Evolutionary conservation across 805 yeast genomes (phyloP), one percentile per base, ranked within the genome.

Genomic region (Candida boidinii): DNA sequence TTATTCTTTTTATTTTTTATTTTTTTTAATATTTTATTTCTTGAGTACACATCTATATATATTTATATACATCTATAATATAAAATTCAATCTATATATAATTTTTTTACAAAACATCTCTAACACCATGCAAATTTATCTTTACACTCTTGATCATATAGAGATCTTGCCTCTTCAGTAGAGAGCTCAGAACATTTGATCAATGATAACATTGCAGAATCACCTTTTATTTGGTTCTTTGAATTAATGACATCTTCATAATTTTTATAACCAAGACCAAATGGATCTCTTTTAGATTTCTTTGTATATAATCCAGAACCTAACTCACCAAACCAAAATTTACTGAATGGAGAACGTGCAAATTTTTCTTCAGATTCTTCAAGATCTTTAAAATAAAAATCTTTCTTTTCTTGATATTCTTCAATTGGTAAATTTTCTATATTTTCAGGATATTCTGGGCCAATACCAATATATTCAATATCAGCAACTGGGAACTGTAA

Each of bases 321-420:
- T 18, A 53, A 57, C n/a, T 61, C 53, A 0, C 85, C 88, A 45
- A 69, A 73, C 56, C 75, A 73, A 50, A 79, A 85, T 7, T 46
- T 36, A 19, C 54, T 59, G 44, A 81, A 82, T 20, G 60, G 58
- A n/a, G 52, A 43, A 4, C 73, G 61, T 0, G 87, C 88, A 54
- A 62, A 58, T 23, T 58, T 58, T 27, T 58, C 46, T 47, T 82
- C 92, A 33, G 70, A 53, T 8, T 48, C 39, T 1, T 51, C 39
- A n/a, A 80, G 47, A 26, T 70, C 72, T 6, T 58, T 42, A 40
- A 64, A 74, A 48, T 77, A 81, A 8, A 36, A 33, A 30, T 50
- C 42, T 19, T 58, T 54, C 9, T 29, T 33, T 6, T 47, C 38
- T 35, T 43, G 43, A 11, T 39, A 41, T 12, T 17, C 29, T 4